These are phyloP conservation scores for Rhodosporidiobolus sp. DNA, from an alignment of 768 basidiomycete species.

Conservation along the genomic window DNA sequence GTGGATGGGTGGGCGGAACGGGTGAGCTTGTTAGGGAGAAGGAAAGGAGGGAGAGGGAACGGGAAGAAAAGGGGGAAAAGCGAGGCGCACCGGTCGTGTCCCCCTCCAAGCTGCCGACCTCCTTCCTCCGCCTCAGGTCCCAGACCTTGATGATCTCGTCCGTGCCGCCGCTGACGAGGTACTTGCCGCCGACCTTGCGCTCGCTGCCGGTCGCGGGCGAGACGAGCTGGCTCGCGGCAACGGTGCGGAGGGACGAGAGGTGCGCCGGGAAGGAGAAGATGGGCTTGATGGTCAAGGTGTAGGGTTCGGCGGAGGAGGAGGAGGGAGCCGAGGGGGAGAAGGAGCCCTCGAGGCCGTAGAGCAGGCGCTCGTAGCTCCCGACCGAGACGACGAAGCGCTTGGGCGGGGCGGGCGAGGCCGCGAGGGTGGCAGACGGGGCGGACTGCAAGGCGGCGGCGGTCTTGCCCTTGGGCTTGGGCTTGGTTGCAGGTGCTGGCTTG, in stretches of 20 bases:
- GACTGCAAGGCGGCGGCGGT: background rate
- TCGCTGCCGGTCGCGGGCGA: slow-evolving; percentile 16
- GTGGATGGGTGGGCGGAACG: background rate
- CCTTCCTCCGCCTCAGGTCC: slow-evolving; percentile 86
- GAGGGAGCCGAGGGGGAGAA: slow-evolving; percentile 36
- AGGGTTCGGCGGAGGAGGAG: slow-evolving; percentile 42
- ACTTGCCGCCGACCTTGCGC: slow-evolving; percentile 78
- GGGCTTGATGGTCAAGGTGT: slow-evolving; percentile 60
- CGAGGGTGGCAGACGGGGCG: background rate
- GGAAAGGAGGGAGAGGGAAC: slow-evolving; percentile 2
- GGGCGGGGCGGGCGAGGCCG: slow-evolving; percentile 33
- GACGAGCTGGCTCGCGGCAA: slow-evolving; percentile 62
- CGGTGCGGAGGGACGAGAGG: slow-evolving; percentile 83
- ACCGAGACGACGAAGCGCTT: slow-evolving; percentile 77
- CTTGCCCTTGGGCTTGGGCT: slow-evolving; percentile 2
- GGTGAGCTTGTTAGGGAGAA: background rate
- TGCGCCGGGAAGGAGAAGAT: slow-evolving; percentile 97
- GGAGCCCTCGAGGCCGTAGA: slow-evolving; percentile 54
- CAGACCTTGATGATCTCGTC: slow-evolving; percentile 97
- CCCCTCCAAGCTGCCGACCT: slow-evolving; percentile 90
- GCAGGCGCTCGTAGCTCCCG: slow-evolving; percentile 92
- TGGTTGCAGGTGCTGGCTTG: background rate
- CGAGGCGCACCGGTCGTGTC: slow-evolving; percentile 67
- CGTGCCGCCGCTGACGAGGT: slow-evolving; percentile 91
- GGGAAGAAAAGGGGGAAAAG: slow-evolving; percentile 37